These are phyloP conservation scores for Sugiyamaella chiloensis DNA, from an alignment of 805 yeast species.

Conservation along the genomic window DNA sequence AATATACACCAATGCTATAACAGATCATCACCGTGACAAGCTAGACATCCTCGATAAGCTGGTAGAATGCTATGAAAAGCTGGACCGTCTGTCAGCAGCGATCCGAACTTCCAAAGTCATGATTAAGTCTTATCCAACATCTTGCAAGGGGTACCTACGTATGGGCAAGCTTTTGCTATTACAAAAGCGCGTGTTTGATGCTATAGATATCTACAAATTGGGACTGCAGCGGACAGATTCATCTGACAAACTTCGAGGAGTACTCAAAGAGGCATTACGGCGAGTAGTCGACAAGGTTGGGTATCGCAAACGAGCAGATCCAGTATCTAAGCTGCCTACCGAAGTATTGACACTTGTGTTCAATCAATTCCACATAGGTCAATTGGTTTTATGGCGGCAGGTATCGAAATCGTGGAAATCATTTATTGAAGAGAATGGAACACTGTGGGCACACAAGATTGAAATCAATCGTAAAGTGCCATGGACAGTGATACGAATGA, in stretches of 20 bases:
- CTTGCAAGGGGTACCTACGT: not conserved
- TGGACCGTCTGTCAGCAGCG: not conserved
- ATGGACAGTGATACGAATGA: not conserved
- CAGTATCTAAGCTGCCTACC: not conserved
- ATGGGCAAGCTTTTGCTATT: not conserved
- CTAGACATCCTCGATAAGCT: not conserved
- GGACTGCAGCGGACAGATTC: not conserved
- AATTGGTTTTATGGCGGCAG: not conserved
- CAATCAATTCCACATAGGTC: not conserved
- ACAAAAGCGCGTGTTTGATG: not conserved
- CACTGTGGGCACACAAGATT: not conserved
- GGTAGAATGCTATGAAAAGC: not conserved
- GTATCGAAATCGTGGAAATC: not conserved
- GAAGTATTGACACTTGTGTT: not conserved
- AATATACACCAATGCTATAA: not conserved
- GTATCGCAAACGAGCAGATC: not conserved
- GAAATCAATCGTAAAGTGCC: not conserved
- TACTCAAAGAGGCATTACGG: not conserved
- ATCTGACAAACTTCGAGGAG: not conserved
- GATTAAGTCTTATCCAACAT: not conserved
- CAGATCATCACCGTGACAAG: not conserved
- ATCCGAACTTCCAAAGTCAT: not conserved
- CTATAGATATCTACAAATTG: not conserved
- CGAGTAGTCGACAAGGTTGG: not conserved
- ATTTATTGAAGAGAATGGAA: not conserved